Evolutionary conservation across 2,329 filamentous ascomycete genomes (phyloP).

Genomic region (Hymenoscyphus albidus): DNA sequence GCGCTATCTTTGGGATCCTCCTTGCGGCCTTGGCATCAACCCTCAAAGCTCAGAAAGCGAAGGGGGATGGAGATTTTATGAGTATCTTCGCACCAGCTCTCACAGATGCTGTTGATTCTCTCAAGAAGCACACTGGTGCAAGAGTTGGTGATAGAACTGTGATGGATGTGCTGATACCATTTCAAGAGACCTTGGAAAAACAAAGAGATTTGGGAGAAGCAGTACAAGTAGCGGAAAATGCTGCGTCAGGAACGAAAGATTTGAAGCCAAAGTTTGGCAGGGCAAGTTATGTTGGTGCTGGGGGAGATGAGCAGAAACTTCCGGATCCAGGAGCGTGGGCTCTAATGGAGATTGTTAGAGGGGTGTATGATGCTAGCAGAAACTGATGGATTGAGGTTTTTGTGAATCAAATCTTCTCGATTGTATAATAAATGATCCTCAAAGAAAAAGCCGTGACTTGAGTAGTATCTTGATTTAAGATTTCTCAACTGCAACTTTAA

Average conservation of each 20-base stretch:
- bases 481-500: too few relatives aligned
- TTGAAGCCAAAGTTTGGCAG: constrained; percentile 52
- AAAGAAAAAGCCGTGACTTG: too few relatives aligned
- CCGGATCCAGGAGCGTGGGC: constrained; percentile 55
- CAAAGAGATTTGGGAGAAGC: constrained; percentile 45
- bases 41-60: constrained; percentile 12
- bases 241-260: constrained; percentile 48
- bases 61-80: constrained; percentile 14
- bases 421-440: not conserved
- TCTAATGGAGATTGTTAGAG: constrained; percentile 37
- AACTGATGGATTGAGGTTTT: constrained; percentile 4
- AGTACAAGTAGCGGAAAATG: constrained; percentile 44
- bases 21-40: constrained; percentile 27
- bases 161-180: constrained; percentile 35
- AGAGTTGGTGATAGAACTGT: constrained; percentile 33
- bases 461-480: too few relatives aligned
- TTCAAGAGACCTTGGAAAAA: constrained; percentile 29
- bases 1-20: constrained; percentile 35
- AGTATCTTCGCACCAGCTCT: constrained; percentile 23
- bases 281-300: constrained; percentile 48
- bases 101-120: constrained; percentile 24
- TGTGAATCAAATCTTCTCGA: not conserved
- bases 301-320: constrained; percentile 43
- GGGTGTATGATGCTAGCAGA: constrained; percentile 20
- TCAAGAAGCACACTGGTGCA: constrained; percentile 32